Conservation (phyloP, 108 stramenopile genomes). For the Mediolabrus comicus region DNA sequence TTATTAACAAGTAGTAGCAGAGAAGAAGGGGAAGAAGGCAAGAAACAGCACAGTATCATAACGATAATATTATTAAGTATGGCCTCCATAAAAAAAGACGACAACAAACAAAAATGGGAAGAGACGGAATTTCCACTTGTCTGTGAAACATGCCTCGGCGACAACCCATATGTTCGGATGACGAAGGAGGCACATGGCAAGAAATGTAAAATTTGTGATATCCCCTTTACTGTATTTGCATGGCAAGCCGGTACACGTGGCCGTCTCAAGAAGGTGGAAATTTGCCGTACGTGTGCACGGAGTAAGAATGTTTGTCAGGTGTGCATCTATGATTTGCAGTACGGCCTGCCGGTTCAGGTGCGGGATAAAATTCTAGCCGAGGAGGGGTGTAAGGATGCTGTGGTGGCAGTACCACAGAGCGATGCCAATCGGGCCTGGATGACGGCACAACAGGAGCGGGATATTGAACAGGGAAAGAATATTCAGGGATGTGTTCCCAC, state of each 20-base stretch:
- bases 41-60: background rate
- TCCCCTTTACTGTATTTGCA: constrained; percentile 95
- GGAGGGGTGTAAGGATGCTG: constrained; percentile 52
- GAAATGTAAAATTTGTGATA: constrained; percentile 96
- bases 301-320: constrained; percentile 99
- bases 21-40: background rate
- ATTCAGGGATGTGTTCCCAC: constrained; percentile 51
- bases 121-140: constrained; percentile 96
- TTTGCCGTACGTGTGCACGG: constrained; percentile 95
- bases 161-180: constrained; percentile 99
- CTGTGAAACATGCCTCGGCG: constrained; percentile 99
- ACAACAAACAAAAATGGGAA: constrained; percentile 91
- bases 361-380: constrained; percentile 90
- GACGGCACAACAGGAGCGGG: constrained; percentile 77
- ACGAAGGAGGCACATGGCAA: constrained; percentile 91
- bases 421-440: constrained; percentile 87
- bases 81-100: constrained; percentile 82
- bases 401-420: constrained; percentile 81
- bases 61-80: constrained; percentile 6
- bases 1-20: too few relatives aligned
- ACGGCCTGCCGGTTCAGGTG: constrained; percentile 93
- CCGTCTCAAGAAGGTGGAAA: constrained; percentile 93
- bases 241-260: constrained; percentile 97
- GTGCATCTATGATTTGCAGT: constrained; percentile 97
- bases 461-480: constrained; percentile 64